Base-by-base conservation (phyloP, 2,329 filamentous ascomycete species). In the Cercospora canescens region DNA sequence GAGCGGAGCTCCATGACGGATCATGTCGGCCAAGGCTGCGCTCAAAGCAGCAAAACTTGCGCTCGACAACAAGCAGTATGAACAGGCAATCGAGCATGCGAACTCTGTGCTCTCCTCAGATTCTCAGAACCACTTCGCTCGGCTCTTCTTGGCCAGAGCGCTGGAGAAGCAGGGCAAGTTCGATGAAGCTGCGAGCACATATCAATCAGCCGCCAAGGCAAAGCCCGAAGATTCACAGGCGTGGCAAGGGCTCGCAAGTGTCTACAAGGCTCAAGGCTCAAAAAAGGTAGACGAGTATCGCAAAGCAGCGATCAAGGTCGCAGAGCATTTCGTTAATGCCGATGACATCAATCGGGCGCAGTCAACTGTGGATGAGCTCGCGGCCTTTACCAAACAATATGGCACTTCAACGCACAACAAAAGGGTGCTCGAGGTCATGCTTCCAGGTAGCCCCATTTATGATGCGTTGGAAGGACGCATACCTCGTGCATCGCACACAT, bases 211-310 rank as follows among this genome's bases (percentile, higher is more conserved):
- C 1, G 87, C 91, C 6, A 83, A 84, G 21, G 82, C 92, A 67
- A 94, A 92, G 70, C 87, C 89, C 0, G 83, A 87, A 18, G 93
- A 97, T 71, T 82, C 88, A n/a, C 91, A 94, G 73, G 91, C 91
- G 70, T 98, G 92, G 93, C 91, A 97, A 76, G 95, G 95, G 1
- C 83, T 99, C 54, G 86, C 95, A 77, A 91, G 89, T 74, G 80
- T 98, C 32, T 97, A 93, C 76, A 92, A 97, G 79, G 90, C 88
- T 72, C 91, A 93, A 75, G 89, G 87, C 16, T 52, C 67, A 4
- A 63, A 86, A 62, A 91, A 90, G 73, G 81, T 98, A 14, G 84
- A 87, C 62, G 85, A 89, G 57, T 97, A 97, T 75, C 89, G 91
- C 56, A 82, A 88, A 54, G 91, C 91, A 1, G 90, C 89, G 1